A percentile compares a stretch with the other conserved stretches of the same genome.
phyloP scores from a whole-genome alignment of 1,139 yeast species.

The Lodderomyces metapsilosis region DNA sequence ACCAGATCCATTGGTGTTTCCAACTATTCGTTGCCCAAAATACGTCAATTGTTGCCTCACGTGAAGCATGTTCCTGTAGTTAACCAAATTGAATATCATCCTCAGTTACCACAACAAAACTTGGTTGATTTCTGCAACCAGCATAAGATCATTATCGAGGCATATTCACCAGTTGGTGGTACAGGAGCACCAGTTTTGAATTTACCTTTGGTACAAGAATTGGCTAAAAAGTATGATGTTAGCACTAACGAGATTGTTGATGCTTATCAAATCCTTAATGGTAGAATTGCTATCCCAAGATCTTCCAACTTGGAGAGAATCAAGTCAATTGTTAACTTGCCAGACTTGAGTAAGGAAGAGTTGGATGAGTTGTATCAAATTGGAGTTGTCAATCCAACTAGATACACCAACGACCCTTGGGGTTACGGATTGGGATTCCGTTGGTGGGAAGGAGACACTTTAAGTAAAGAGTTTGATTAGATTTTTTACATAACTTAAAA shows the following conservation, averaged over 20 bases:
- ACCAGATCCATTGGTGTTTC: conserved; percentile 34
- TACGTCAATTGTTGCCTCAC: conserved; percentile 26
- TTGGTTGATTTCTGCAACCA: conserved; percentile 27
- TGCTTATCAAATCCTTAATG: conserved; percentile 38
- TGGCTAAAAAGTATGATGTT: conserved; percentile 32
- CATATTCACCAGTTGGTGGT: conserved; percentile 39
- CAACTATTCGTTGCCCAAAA: conserved; percentile 29
- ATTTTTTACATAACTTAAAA: too few relatives aligned
- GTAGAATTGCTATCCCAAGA: conserved; percentile 34
- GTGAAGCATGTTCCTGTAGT: conserved; percentile 29
- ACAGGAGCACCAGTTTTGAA: conserved; percentile 37
- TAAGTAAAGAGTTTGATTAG: conserved; percentile 19
- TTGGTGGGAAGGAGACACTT: conserved; percentile 35
- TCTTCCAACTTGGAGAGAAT: conserved; percentile 40
- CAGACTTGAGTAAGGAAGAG: conserved; percentile 44
- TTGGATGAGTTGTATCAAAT: conserved; percentile 37
- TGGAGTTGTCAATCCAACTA: conserved; percentile 44
- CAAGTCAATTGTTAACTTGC: conserved; percentile 29
- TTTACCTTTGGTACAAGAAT: conserved; percentile 28
- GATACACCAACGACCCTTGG: conserved; percentile 36
- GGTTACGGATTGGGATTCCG: conserved; percentile 38
- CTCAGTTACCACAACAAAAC: conserved; percentile 39
- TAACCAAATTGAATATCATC: conserved; percentile 40
- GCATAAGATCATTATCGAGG: conserved; percentile 26
- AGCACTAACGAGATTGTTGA: conserved; percentile 33